Base-by-base conservation (phyloP, 2,329 filamentous ascomycete genomes). In the Madurella mycetomatis region DNA sequence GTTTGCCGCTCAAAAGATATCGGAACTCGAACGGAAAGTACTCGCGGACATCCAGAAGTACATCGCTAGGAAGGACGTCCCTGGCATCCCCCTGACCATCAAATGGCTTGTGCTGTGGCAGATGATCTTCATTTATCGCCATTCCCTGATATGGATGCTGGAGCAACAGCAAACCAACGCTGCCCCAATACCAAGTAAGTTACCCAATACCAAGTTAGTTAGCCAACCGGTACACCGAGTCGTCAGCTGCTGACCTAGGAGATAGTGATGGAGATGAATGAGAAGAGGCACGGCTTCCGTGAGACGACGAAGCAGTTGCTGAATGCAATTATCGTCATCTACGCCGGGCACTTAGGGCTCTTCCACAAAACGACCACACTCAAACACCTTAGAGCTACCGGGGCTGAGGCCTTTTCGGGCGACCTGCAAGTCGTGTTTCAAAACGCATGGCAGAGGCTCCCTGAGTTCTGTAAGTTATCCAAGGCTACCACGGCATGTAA, bases 81-180 rank as follows among this genome's bases (percentile, higher is more conserved):
- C 15, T 8, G 51, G 55, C 16, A 31, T n/a, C 25, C 19, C 47
- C 7, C 50, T 50, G 34, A 17, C 48, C 12, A 47, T 46, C 19
- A 53, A 50, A 15, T 65, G 63, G 63, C 13, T 62, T 9, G 45
- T 55, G 37, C 16, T 60, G 45, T 62, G 59, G 62, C 62, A 65
- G 43, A 49, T 65, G 41, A 60, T 64, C 8, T 41, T 63, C 18
- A 48, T 63, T 12, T 65, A 64, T 37, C 63, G 60, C 9, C 51
- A 61, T 13, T 58, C 61, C 5, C 30, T 62, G 45, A 30, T 25
- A 12, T 53, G 43, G 42, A 45, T 55, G 41, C 25, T 49, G 47
- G 30, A 49, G 12, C 56, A 59, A 11, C 47, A 57, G 31, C 54
- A 54, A 43, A 52, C 51, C 15, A 43, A 59, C 16, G 47, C 53